Evolutionary conservation across 106 monocot species (phyloP).

Genomic region (Dendrobium catenatum): DNA sequence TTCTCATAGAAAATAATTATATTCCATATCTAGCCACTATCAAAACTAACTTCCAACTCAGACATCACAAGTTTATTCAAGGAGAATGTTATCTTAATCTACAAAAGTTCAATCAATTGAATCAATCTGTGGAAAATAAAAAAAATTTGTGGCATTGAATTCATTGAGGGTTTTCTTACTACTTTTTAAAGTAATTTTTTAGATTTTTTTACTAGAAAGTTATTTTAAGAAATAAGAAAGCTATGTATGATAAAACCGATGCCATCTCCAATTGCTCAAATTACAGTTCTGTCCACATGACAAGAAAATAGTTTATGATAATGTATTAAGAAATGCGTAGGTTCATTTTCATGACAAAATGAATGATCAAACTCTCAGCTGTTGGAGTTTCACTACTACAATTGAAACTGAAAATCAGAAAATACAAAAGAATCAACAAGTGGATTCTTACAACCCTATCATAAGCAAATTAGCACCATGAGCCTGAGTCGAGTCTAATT

Average conservation of each 20-base stretch:
- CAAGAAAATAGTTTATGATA: not conserved
- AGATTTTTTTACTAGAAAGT: too few species aligned
- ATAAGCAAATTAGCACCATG: not conserved
- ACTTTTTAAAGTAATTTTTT: too few species aligned
- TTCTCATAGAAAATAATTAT: too few species aligned
- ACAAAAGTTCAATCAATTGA: too few species aligned
- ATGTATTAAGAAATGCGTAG: not conserved
- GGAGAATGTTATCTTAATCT: too few species aligned
- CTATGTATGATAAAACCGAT: not conserved
- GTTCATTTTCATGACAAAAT: not conserved
- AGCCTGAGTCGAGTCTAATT: not conserved
- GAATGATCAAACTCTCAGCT: not conserved
- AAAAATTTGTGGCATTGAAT: too few species aligned
- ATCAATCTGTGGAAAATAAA: too few species aligned
- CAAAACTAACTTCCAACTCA: too few species aligned
- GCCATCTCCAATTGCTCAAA: conserved; percentile 14
- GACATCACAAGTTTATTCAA: too few species aligned
- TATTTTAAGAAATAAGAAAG: too few species aligned
- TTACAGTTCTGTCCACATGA: not conserved
- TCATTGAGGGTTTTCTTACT: too few species aligned
- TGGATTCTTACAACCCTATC: not conserved
- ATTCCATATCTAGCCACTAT: too few species aligned
- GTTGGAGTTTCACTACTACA: not conserved
- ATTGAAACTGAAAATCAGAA: not conserved
- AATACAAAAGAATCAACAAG: not conserved